Percentiles rank a stretch among this genome's conserved stretches.
These are phyloP conservation scores for Telfairia occidentalis DNA, from an alignment of 331 rosid genomes.

Conservation along the genomic window DNA sequence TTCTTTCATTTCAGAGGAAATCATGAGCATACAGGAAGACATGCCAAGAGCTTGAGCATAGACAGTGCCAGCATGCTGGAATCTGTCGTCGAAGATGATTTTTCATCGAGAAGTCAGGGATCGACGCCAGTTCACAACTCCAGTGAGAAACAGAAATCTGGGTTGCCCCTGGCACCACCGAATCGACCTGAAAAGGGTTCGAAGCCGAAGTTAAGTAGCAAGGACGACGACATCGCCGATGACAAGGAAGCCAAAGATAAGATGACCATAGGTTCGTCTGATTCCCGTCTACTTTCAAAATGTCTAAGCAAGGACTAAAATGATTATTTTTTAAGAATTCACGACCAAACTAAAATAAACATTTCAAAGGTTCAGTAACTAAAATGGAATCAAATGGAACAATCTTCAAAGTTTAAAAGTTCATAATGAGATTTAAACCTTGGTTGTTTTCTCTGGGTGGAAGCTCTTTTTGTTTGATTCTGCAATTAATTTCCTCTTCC, in stretches of 20 bases:
- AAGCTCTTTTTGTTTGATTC: background rate
- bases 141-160: background rate
- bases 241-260: constrained; percentile 2
- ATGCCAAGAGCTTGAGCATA: constrained; percentile 11
- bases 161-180: background rate
- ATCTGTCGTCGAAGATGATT: background rate
- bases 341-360: background rate
- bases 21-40: constrained; percentile 31
- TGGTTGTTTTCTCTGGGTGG: background rate
- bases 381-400: background rate
- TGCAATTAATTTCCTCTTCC: constrained; percentile 4
- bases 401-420: background rate
- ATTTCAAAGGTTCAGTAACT: background rate
- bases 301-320: no score
- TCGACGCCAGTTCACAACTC: background rate
- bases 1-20: constrained; percentile 46
- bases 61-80: background rate
- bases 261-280: constrained; percentile 26
- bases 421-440: background rate
- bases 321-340: background rate
- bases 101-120: background rate
- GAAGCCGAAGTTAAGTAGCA: background rate
- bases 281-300: no score
- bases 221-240: background rate
- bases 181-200: background rate